Evolutionary conservation across 2,329 filamentous ascomycete species (phyloP), one percentile per base, ranked within the genome.

Genomic region (Colletotrichum tropicicola): DNA sequence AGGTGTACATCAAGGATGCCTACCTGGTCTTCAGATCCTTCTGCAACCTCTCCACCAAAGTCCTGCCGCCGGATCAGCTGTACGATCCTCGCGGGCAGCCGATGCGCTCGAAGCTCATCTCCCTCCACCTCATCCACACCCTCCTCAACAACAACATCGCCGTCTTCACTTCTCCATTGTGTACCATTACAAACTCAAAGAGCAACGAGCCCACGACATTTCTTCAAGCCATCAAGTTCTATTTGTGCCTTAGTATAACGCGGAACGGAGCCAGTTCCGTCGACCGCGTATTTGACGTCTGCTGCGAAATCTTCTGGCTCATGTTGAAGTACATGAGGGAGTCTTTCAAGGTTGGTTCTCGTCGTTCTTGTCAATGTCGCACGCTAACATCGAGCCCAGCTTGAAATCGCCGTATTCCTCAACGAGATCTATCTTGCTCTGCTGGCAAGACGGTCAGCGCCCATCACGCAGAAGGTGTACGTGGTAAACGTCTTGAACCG

Each of bases 11-110:
- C 71, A 92, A 96, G 71, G 96, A 99, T 79, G 94, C 96, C 9
- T 99, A 98, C 77, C 87, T 99, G 21, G 94, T 99, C 47, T 98
- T 99, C 81, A 89, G 96, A 30, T 97, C 96, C 3, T 96, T 99
- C 81, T 99, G 97, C 84, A 97, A 98, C 78, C 83, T 99, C 47
- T 98, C 95, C 64, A 98, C 95, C 68, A 99, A 99, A 77, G 83
- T 94, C 41, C 83, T 99, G 25, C 89, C 92, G 8, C 89, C 94
- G 3, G 96, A 99, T 67, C 94, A 98, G 77, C 89, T 97, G 19
- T 94, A 95, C 73, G 96, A 99, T 73, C 82, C 97, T 54, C 94
- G 93, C 59, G 95, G 94, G 17, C 94, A 98, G 74, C 93, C 95
- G 37, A 99, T 99, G 95, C 91, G 96, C 66, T 98, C 95, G 3